A percentile compares a stretch with the other conserved stretches of the same genome.
Evolutionary conservation across 1,284 basidiomycete genomes (phyloP).

Genomic region (Marasmius oreades): DNA sequence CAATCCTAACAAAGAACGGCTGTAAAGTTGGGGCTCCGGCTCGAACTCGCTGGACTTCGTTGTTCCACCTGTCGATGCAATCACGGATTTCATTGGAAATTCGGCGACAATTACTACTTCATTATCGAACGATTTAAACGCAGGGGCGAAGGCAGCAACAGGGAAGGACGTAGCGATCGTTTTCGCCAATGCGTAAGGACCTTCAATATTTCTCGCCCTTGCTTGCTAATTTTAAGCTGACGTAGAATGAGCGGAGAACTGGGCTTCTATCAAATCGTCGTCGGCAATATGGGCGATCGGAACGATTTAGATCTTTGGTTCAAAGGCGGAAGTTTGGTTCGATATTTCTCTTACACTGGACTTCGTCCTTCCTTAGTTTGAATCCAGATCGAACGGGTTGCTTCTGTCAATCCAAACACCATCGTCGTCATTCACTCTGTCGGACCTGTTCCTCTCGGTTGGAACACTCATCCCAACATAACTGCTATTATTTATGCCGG

Average conservation of each 20-base stretch:
- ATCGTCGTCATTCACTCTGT: slow-evolving; percentile 68
- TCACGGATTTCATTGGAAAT: slow-evolving; percentile 42
- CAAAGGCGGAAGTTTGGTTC: slow-evolving; percentile 35
- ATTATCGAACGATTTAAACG: slow-evolving; percentile 51
- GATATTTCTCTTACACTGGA: slow-evolving; percentile 4
- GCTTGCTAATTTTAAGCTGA: not conserved
- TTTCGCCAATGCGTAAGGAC: slow-evolving; percentile 55
- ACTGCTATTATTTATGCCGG: slow-evolving; percentile 66
- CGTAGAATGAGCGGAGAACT: slow-evolving; percentile 44
- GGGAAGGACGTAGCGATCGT: slow-evolving; percentile 60
- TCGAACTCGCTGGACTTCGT: slow-evolving; percentile 41
- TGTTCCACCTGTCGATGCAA: slow-evolving; percentile 46
- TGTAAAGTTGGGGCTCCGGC: slow-evolving; percentile 43
- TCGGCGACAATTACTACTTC: slow-evolving; percentile 44
- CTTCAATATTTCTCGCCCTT: not conserved
- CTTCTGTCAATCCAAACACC: slow-evolving; percentile 54
- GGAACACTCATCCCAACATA: slow-evolving; percentile 63
- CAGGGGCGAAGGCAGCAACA: slow-evolving; percentile 42
- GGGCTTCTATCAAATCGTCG: slow-evolving; percentile 52
- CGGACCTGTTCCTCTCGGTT: slow-evolving; percentile 55
- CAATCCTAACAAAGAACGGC: not conserved
- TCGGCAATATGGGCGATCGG: slow-evolving; percentile 65
- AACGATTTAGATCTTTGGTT: slow-evolving; percentile 75
- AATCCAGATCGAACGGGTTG: slow-evolving; percentile 36
- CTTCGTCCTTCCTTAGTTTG: not conserved